Percentiles rank a stretch among this genome's conserved stretches.
Evolutionary conservation across 2,329 filamentous ascomycete species (phyloP).

Genomic region (Ceratocystis lukuohia): DNA sequence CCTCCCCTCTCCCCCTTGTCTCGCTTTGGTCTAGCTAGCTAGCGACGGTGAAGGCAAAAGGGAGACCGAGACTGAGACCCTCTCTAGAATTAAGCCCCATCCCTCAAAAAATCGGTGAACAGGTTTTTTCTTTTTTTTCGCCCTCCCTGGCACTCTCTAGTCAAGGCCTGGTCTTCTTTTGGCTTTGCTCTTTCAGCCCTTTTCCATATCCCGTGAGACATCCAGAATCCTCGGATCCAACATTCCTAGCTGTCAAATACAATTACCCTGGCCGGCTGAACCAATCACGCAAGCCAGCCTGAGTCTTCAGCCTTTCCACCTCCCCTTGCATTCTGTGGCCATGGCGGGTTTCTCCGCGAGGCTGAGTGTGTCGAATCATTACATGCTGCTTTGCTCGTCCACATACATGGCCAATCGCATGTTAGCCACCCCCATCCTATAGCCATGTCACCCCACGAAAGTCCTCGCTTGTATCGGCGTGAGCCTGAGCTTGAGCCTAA

Average conservation of each 20-base stretch:
- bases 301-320: background rate
- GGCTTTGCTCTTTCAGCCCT: background rate
- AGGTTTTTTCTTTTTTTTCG: background rate
- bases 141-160: no score
- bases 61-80: background rate
- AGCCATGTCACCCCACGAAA: no score
- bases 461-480: no score
- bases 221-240: background rate
- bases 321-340: background rate
- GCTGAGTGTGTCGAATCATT: background rate
- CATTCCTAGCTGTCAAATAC: background rate
- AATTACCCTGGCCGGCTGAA: no score
- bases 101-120: background rate
- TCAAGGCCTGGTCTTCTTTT: background rate
- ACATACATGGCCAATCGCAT: no score
- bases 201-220: background rate
- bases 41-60: background rate
- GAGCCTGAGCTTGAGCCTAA: no score
- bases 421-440: no score
- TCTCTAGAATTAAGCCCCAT: background rate
- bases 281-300: no score
- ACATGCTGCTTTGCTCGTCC: background rate
- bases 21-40: no score
- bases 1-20: background rate
- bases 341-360: background rate